Conservation (phyloP, 2,329 filamentous ascomycete genomes). For the Triangularia setosa region DNA sequence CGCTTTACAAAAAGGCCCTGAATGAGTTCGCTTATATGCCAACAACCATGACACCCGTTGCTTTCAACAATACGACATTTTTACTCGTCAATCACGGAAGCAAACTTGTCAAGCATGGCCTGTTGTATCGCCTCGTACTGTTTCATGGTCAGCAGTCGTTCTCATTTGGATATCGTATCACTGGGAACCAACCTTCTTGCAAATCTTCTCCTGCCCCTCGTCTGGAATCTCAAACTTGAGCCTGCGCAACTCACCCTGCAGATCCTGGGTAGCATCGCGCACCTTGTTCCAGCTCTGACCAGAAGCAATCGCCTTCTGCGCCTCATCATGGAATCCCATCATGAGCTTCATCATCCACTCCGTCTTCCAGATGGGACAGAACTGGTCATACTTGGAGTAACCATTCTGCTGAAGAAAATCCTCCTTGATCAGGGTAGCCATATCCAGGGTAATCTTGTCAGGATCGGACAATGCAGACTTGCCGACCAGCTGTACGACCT, state of each 20-base stretch:
- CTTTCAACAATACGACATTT: not conserved
- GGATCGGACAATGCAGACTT: conserved; percentile 94
- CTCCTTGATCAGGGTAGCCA: conserved; percentile 89
- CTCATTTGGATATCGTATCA: too few relatives aligned
- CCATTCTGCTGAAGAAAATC: conserved; percentile 99
- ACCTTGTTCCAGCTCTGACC: conserved; percentile 92
- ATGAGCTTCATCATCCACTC: conserved; percentile 99
- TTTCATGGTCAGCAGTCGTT: not conserved
- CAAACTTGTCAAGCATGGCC: conserved; percentile 95
- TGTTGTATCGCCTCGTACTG: conserved; percentile 91
- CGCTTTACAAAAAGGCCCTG: not conserved
- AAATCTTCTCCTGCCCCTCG: conserved; percentile 75
- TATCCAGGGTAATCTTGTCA: conserved; percentile 97
- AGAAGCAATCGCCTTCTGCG: conserved; percentile 89
- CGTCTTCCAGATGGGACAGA: conserved; percentile 99
- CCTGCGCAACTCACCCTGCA: conserved; percentile 78
- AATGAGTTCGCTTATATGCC: not conserved
- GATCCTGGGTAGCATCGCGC: conserved; percentile 80
- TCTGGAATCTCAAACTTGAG: conserved; percentile 96
- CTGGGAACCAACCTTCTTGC: conserved; percentile 70
- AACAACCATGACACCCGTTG: not conserved
- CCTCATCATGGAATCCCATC: conserved; percentile 96
- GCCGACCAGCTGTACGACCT: conserved; percentile 96
- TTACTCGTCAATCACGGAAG: conserved; percentile 92
- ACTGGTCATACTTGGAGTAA: conserved; percentile 98